Percentiles rank a stretch among this genome's conserved stretches.
Evolutionary conservation across 2,329 filamentous ascomycete species (phyloP).

Genomic region (Emergomyces orientalis): DNA sequence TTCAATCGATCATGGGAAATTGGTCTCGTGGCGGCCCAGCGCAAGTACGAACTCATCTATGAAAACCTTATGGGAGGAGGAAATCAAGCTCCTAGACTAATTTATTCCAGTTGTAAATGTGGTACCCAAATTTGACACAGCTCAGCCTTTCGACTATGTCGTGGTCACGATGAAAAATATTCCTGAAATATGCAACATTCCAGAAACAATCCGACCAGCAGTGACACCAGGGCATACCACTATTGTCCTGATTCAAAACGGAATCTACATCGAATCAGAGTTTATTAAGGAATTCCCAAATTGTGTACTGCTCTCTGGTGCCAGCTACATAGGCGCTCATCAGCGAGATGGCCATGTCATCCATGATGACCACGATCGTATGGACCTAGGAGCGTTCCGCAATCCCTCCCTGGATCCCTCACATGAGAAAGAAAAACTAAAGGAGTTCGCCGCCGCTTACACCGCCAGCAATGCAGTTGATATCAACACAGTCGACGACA

Average conservation of each 20-base stretch:
- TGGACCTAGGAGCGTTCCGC: background rate
- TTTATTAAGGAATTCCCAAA: background rate
- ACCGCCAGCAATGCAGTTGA: background rate
- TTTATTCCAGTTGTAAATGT: background rate
- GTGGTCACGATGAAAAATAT: slow-evolving; percentile 4
- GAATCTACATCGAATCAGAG: background rate
- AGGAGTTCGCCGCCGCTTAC: background rate
- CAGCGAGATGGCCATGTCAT: background rate
- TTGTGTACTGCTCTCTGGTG: background rate
- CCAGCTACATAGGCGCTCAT: slow-evolving; percentile 1
- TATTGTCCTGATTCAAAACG: slow-evolving; percentile 6
- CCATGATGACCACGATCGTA: background rate
- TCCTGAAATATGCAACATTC: background rate
- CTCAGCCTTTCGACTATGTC: slow-evolving; percentile 1
- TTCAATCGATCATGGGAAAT: slow-evolving; percentile 3
- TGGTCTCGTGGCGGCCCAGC: background rate
- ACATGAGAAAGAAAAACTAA: background rate
- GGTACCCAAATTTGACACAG: background rate
- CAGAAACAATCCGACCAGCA: background rate
- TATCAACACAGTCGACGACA: background rate
- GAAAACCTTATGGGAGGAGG: background rate
- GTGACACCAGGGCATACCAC: background rate
- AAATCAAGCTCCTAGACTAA: background rate
- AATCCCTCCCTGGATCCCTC: background rate
- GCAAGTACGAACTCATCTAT: background rate